These are phyloP conservation scores for Suhomyces yuchorum DNA, from an alignment of 1,139 yeast genomes.

Conservation along the genomic window DNA sequence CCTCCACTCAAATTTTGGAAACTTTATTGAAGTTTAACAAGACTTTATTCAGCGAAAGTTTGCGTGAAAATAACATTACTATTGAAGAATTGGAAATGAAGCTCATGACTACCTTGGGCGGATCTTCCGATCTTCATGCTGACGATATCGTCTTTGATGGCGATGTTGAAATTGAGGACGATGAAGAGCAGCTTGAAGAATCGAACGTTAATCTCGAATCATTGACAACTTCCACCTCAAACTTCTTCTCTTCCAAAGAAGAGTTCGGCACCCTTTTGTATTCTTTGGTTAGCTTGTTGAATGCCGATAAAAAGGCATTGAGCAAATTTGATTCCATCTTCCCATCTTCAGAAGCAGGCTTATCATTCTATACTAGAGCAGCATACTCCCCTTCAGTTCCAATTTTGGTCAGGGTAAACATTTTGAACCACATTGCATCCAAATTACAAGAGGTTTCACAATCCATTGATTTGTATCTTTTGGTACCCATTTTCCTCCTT, in stretches of 20 bases:
- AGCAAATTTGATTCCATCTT: conserved; percentile 29
- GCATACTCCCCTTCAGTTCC: conserved; percentile 62
- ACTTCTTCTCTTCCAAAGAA: conserved; percentile 43
- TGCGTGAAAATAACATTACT: conserved; percentile 41
- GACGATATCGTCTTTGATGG: conserved; percentile 27
- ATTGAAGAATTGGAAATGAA: conserved; percentile 66
- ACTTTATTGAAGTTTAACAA: conserved; percentile 41
- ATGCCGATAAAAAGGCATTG: conserved; percentile 20
- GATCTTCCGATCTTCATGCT: conserved; percentile 24
- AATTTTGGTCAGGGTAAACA: conserved; percentile 50
- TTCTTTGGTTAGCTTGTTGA: conserved; percentile 36
- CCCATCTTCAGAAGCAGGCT: conserved; percentile 34
- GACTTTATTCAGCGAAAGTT: conserved; percentile 40
- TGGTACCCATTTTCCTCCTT: conserved; percentile 39
- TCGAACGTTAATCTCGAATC: conserved; percentile 21
- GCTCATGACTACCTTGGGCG: conserved; percentile 58
- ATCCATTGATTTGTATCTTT: conserved; percentile 32
- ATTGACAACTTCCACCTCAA: conserved; percentile 24
- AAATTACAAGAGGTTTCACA: conserved; percentile 36
- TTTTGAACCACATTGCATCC: conserved; percentile 43
- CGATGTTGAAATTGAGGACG: conserved; percentile 22
- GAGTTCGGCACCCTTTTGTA: conserved; percentile 46
- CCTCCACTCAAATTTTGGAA: conserved; percentile 48
- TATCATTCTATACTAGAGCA: conserved; percentile 61
- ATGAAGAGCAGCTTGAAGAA: conserved; percentile 25